Base-by-base conservation (phyloP, 2,329 filamentous ascomycete species). In the Bipolaris cookei region DNA sequence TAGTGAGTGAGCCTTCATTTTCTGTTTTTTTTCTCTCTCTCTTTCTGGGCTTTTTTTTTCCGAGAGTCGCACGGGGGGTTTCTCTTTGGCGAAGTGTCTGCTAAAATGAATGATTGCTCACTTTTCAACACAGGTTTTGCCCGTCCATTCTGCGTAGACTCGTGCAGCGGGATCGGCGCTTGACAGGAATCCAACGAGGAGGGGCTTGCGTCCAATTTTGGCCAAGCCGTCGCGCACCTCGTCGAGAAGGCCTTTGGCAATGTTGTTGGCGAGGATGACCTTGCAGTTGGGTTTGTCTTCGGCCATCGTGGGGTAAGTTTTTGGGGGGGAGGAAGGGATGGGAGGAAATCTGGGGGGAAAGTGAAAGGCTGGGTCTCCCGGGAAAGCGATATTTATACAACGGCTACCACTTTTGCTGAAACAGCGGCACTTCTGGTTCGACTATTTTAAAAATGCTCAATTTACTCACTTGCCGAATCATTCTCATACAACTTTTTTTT, bases 71-170 rank as follows among this genome's bases (percentile, higher is more conserved):
- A 20, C 6, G n/a, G 4, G n/a, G n/a, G 13, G 3, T 7, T 34
- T 18, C 18, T 23, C 0, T 11, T 18, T 20, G 11, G 43, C 3
- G 6, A 6, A 34, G 16, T 34, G 18, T 7, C 7, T 32, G 32
- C 14, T 7, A 47, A 14, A 28, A 47, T 16, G 21, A 28, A n/a
- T 46, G 16, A 32, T 44, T 25, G 48, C 90, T 89, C 83, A 97
- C 93, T 97, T 96, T 77, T 98, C 94, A 77, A 88, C 86, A 78
- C 92, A 97, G 3, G 95, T 97, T 84, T 96, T 97, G 78, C 92
- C 91, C 38, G 94, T 97, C 91, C 92, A 97, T 77, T 97, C 91
- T 52, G 95, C 95, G 76, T 99, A 98, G 81, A 96, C 92, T 68
- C 90, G 83, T 30, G 94, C 94, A 37, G 92, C 91, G 28, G 93